Conservation (phyloP, 2,329 filamentous ascomycete species). For the Monilinia fructicola region DNA sequence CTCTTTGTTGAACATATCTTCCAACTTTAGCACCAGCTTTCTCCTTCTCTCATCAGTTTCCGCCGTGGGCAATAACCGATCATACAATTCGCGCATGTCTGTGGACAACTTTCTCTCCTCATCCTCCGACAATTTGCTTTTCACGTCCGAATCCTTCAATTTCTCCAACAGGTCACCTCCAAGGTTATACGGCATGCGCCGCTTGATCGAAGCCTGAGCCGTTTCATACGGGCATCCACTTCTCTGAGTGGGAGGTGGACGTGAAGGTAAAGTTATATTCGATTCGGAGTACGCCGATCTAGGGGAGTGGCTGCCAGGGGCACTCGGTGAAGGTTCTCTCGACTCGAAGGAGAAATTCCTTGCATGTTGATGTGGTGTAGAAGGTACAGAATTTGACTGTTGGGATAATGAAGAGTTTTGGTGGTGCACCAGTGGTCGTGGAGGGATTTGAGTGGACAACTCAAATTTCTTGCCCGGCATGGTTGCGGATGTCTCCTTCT, state of each 20-base stretch:
- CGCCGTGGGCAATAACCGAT: constrained; percentile 76
- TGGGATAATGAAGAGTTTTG: constrained; percentile 53
- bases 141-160: constrained; percentile 68
- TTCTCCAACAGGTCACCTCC: constrained; percentile 77
- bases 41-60: constrained; percentile 74
- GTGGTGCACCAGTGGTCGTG: constrained; percentile 44
- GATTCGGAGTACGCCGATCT: constrained; percentile 89
- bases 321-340: constrained; percentile 76
- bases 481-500: constrained; percentile 49
- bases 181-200: constrained; percentile 88
- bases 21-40: constrained; percentile 80
- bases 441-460: constrained; percentile 35
- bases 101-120: constrained; percentile 74
- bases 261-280: constrained; percentile 69
- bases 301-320: constrained; percentile 77
- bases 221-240: constrained; percentile 86
- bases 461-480: constrained; percentile 41
- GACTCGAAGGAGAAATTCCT: constrained; percentile 80
- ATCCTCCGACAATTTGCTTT: constrained; percentile 67
- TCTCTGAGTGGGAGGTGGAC: constrained; percentile 58
- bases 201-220: constrained; percentile 73
- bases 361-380: constrained; percentile 86
- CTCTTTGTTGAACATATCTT: constrained; percentile 81
- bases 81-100: constrained; percentile 84
- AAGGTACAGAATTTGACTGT: constrained; percentile 87